A percentile compares a stretch with the other conserved stretches of the same genome.
phyloP scores from a whole-genome alignment of 169 alveolate species.

The Eimeria brunetti region DNA sequence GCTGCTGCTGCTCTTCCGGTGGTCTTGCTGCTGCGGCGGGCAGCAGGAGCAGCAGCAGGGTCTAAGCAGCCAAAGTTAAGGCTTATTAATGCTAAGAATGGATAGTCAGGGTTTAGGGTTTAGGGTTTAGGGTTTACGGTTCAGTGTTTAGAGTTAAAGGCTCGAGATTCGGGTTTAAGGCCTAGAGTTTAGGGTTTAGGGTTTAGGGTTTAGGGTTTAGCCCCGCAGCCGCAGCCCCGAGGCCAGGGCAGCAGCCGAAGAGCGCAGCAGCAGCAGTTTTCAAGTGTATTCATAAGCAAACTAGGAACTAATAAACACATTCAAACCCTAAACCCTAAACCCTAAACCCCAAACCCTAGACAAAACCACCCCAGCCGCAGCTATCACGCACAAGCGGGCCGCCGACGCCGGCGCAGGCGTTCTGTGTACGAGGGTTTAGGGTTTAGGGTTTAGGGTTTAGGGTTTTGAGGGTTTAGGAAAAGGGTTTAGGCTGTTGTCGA shows the following conservation, averaged over 20 bases:
- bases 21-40: too few species aligned
- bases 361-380: background rate
- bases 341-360: background rate
- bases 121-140: background rate
- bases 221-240: slow-evolving; percentile 2
- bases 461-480: background rate
- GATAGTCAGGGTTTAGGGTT: background rate
- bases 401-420: background rate
- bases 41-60: background rate
- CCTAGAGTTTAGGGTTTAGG: background rate
- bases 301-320: background rate
- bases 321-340: background rate
- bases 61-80: too few species aligned
- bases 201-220: background rate
- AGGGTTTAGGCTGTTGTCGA: too few species aligned
- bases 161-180: too few species aligned
- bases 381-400: background rate
- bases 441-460: slow-evolving; percentile 4
- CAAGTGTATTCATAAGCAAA: background rate
- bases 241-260: background rate
- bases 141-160: too few species aligned
- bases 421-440: background rate
- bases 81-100: too few species aligned
- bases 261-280: background rate
- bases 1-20: too few species aligned